Evolutionary conservation across 2,329 filamentous ascomycete genomes (phyloP).

Genomic region (Cordyceps militaris): DNA sequence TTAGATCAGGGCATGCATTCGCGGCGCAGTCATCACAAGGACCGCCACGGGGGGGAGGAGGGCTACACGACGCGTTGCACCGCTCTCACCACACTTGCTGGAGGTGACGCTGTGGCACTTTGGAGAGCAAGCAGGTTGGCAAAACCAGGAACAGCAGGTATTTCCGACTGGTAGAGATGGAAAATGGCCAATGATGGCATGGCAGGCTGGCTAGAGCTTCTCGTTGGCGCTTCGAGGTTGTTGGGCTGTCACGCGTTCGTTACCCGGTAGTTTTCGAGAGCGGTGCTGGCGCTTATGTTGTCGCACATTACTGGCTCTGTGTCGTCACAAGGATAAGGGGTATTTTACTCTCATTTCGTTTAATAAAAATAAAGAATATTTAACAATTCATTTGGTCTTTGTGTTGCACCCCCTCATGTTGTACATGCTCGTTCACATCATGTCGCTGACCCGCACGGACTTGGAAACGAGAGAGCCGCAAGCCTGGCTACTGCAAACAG

Average conservation of each 20-base stretch:
- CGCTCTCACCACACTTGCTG: background rate
- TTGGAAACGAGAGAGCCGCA: no score
- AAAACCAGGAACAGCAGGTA: background rate
- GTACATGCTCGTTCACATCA: no score
- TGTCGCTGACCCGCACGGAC: no score
- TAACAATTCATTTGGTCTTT: no score
- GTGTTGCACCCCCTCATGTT: no score
- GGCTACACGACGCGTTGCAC: background rate
- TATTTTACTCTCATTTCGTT: background rate
- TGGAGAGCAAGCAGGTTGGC: background rate
- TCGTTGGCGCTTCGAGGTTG: background rate
- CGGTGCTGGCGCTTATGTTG: background rate
- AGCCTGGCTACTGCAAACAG: no score
- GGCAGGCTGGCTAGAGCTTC: background rate
- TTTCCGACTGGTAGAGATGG: background rate
- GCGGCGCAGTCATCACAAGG: slow-evolving; percentile 1
- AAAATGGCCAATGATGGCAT: background rate
- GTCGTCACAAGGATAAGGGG: background rate
- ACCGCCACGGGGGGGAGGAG: background rate
- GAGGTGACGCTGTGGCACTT: background rate
- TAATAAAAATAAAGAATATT: background rate
- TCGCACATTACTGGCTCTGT: background rate
- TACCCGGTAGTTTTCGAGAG: background rate
- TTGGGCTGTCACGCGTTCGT: background rate
- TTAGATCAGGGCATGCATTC: background rate